Evolutionary conservation across 2,329 filamentous ascomycete species (phyloP), one percentile per base, ranked within the genome.

Genomic region (Colletotrichum sidae): DNA sequence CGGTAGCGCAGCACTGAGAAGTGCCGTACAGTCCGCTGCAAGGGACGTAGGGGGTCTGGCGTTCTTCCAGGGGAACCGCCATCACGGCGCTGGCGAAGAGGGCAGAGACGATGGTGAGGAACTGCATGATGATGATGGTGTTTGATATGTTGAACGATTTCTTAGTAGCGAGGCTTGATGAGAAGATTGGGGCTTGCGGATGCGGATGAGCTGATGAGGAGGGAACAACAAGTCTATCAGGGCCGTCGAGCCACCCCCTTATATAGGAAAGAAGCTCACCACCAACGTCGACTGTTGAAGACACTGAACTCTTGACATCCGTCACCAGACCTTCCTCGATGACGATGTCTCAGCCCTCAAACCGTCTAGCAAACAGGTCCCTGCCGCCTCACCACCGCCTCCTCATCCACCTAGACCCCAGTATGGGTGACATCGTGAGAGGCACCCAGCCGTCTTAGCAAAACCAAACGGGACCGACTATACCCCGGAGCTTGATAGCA

Each of bases 1-100:
- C 85, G 33, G 86, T 88, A 12, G 87, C 84, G 73, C 88, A 90
- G 81, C 88, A 90, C 69, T 85, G 81, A 4, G 84, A 71, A 38
- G 70, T 78, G 69, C 72, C 73, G 70, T 82, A 82, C 17, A 83
- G 76, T 15, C 76, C 77, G 37, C 74, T 75, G 71, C 83, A 84
- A 46, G 82, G 74, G 8, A 70, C 55, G 60, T 82, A 83, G 6
- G 69, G 59, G 38, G 72, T 68, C 71, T 78, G 77, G 52, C 79
- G 77, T 64, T 77, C 74, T 42, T 75, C 73, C n/a, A 72, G 56
- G 50, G 71, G 68, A 6, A 74, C 72, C 8, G 76, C 72, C 38
- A 75, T 68, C 42, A 70, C 68, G 51, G 73, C 69, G 49, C 75
- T 72, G 57, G 67, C 67, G 46, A 68, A 66, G 50, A 69, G 60